Percentiles rank a stretch among this genome's conserved stretches.
Evolutionary conservation across 1,139 yeast species (phyloP).

Genomic region (Pichia sp.): DNA sequence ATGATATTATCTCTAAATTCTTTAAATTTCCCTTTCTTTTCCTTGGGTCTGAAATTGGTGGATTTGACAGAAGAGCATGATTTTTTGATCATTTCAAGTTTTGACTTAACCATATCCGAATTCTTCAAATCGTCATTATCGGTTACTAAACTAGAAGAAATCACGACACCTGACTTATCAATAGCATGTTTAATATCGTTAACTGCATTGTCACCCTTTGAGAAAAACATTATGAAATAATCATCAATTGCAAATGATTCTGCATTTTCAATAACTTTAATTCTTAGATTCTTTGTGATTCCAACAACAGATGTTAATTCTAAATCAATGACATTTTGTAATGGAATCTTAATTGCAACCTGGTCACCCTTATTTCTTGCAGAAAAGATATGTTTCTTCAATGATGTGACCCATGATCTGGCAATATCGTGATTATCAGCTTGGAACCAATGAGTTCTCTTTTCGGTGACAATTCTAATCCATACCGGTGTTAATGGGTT

Average conservation of each 20-base stretch:
- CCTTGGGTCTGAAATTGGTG: conserved; percentile 18
- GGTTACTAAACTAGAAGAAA: conserved; percentile 20
- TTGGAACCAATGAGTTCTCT: conserved; percentile 59
- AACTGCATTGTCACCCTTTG: conserved; percentile 37
- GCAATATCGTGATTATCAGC: conserved; percentile 78
- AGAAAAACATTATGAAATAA: conserved; percentile 66
- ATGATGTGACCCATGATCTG: conserved; percentile 71
- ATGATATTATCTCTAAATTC: conserved; percentile 9
- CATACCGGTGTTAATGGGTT: conserved; percentile 37
- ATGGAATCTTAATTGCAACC: conserved; percentile 76
- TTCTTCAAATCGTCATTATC: conserved; percentile 22
- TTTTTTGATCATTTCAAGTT: conserved; percentile 25
- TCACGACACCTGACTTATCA: conserved; percentile 27
- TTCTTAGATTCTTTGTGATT: conserved; percentile 35
- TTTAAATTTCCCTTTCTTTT: conserved; percentile 2
- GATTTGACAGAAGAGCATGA: conserved; percentile 27
- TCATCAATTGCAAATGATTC: conserved; percentile 60
- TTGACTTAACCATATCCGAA: conserved; percentile 26
- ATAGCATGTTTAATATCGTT: conserved; percentile 27
- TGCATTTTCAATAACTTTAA: conserved; percentile 51
- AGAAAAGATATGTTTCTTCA: conserved; percentile 77
- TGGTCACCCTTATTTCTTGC: conserved; percentile 68
- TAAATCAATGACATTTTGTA: conserved; percentile 61
- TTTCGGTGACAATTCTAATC: conserved; percentile 57
- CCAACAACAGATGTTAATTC: conserved; percentile 53